phyloP scores from a whole-genome alignment of 352 stramenopile species.

The Hyaloperonospora arabidopsidis region DNA sequence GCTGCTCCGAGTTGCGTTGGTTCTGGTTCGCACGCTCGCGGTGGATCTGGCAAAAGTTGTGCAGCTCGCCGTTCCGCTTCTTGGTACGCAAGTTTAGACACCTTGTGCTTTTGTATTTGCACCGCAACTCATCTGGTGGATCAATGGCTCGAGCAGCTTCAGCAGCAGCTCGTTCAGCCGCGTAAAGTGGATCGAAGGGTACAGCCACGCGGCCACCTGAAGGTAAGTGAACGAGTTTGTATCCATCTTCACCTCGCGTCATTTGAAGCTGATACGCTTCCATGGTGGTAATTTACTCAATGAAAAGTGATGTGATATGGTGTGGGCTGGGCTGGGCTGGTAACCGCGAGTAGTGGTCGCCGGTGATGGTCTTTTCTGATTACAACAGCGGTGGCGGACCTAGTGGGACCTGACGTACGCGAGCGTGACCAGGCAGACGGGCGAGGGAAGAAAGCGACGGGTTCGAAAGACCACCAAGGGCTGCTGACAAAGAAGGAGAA shows the following conservation, averaged over 20 bases:
- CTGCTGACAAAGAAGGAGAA: neutral
- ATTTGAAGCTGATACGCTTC: constrained; percentile 17
- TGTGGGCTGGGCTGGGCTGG: constrained; percentile 14
- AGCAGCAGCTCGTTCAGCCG: constrained; percentile 12
- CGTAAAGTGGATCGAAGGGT: constrained; percentile 21
- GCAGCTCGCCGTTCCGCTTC: constrained; percentile 42
- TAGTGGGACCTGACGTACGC: constrained; percentile 21
- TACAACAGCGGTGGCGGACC: constrained; percentile 7
- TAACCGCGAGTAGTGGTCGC: constrained; percentile 27
- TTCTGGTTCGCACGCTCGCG: constrained; percentile 55
- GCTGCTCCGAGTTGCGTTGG: constrained; percentile 59
- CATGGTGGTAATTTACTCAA: constrained; percentile 9
- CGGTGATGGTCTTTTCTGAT: constrained; percentile 1
- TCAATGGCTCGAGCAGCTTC: constrained; percentile 15
- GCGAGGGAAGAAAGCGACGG: constrained; percentile 21
- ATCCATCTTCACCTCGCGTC: constrained; percentile 20
- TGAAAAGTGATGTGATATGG: neutral
- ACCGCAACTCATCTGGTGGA: constrained; percentile 26
- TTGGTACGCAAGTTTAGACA: constrained; percentile 33
- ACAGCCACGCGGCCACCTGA: constrained; percentile 24
- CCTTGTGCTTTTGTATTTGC: constrained; percentile 43
- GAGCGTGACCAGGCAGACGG: constrained; percentile 21
- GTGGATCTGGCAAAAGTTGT: constrained; percentile 47
- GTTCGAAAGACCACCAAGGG: constrained; percentile 8
- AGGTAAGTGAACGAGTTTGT: constrained; percentile 27